Conservation (phyloP, 176 grass and related monocot genomes). For the Oryza coarctata region DNA sequence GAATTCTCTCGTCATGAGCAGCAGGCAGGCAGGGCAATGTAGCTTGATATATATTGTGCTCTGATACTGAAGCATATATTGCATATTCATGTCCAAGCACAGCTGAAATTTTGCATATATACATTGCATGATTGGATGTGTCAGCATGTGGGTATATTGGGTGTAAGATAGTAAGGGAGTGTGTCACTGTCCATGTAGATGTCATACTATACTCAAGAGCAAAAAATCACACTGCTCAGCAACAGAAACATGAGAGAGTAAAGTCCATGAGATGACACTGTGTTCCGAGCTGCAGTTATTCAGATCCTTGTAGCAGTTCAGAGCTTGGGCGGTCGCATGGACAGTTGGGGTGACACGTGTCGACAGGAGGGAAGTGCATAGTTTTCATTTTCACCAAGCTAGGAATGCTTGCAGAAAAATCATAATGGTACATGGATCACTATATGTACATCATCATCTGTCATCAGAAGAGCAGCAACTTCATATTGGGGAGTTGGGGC, state of each 20-base stretch:
- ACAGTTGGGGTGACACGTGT: background rate
- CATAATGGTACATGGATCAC: slow-evolving; percentile 15
- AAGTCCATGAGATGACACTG: background rate
- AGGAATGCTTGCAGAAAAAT: slow-evolving; percentile 43
- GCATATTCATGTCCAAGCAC: background rate
- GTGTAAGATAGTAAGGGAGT: background rate
- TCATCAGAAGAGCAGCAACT: slow-evolving; percentile 25
- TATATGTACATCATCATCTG: slow-evolving; percentile 56
- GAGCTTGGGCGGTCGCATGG: background rate
- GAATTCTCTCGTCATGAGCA: background rate
- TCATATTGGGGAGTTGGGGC: slow-evolving; percentile 25
- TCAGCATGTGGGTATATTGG: background rate
- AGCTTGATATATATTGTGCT: slow-evolving; percentile 12
- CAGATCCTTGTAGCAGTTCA: background rate
- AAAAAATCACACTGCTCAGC: background rate
- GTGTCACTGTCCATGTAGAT: background rate
- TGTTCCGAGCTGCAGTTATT: background rate
- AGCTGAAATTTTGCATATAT: background rate
- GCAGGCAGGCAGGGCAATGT: background rate
- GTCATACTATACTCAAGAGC: background rate
- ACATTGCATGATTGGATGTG: slow-evolving; percentile 21
- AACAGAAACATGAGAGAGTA: slow-evolving; percentile 10
- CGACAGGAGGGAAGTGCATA: background rate
- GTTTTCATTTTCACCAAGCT: slow-evolving; percentile 20
- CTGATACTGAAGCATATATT: background rate